A percentile compares a stretch with the other conserved stretches of the same genome.
phyloP scores from a whole-genome alignment of 1,139 yeast genomes.

The Pneumocystis murina region DNA sequence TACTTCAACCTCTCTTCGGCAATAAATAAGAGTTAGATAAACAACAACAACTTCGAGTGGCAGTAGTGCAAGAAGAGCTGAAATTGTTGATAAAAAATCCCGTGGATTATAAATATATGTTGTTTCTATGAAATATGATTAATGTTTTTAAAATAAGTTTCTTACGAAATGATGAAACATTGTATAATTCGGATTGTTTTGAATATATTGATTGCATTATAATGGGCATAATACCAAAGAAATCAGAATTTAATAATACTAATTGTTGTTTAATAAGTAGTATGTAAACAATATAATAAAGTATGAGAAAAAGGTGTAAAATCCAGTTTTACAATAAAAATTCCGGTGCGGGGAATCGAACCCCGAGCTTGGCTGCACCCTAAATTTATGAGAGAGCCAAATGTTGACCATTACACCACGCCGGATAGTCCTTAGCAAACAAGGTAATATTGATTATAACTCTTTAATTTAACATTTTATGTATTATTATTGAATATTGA shows the following conservation, averaged over 20 bases:
- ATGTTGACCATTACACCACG: slow-evolving; percentile 1
- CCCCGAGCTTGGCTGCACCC: neutral
- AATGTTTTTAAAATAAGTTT: neutral
- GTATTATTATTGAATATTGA: neutral
- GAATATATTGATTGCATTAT: too few relatives aligned
- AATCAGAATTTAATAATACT: too few relatives aligned
- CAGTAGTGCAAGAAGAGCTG: slow-evolving; percentile 64
- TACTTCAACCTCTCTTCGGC: slow-evolving; percentile 75
- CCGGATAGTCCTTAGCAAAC: neutral
- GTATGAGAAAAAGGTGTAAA: neutral
- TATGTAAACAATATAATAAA: too few relatives aligned
- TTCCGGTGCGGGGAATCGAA: slow-evolving; percentile 1
- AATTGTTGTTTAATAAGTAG: too few relatives aligned
- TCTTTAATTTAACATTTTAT: neutral
- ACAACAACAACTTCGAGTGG: slow-evolving; percentile 72
- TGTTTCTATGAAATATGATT: slow-evolving; percentile 18
- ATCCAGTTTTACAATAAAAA: neutral
- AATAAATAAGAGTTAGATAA: slow-evolving; percentile 68
- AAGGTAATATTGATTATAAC: too few relatives aligned
- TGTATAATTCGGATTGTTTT: too few relatives aligned
- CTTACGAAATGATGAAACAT: neutral
- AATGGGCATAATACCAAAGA: too few relatives aligned
- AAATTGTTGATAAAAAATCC: slow-evolving; percentile 43
- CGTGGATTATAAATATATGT: slow-evolving; percentile 70
- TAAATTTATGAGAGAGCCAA: neutral